These are phyloP conservation scores for Delonix regia DNA, from an alignment of 306 rosid species.

Conservation along the genomic window DNA sequence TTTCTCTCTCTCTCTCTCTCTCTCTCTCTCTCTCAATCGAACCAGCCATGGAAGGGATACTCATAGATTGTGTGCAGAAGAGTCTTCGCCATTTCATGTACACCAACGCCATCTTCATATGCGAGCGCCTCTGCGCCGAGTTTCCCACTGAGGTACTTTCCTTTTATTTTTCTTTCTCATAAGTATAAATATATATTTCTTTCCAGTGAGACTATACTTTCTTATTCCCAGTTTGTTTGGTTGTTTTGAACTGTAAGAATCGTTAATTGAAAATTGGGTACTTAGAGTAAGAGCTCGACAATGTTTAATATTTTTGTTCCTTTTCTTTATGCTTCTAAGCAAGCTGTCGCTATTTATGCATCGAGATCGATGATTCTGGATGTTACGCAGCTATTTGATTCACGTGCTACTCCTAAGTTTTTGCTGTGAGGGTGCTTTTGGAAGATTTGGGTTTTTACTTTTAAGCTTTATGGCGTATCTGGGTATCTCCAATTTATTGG, in stretches of 20 bases:
- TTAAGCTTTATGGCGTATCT: constrained; percentile 24
- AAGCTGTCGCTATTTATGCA: constrained; percentile 11
- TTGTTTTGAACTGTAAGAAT: constrained; percentile 10
- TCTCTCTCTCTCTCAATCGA: background rate
- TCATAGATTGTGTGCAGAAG: constrained; percentile 70
- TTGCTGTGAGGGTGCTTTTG: background rate
- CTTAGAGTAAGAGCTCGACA: background rate
- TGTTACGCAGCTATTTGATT: constrained; percentile 18
- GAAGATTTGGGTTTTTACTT: constrained; percentile 5
- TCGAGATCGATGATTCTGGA: constrained; percentile 40
- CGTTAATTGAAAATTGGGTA: background rate
- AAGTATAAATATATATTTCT: background rate
- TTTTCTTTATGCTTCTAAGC: background rate
- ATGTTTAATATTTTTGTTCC: background rate
- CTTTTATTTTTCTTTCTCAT: background rate
- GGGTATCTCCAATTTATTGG: background rate
- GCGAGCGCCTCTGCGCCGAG: constrained; percentile 92
- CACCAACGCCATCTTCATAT: constrained; percentile 85
- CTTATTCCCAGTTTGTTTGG: constrained; percentile 10
- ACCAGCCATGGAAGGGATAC: constrained; percentile 78
- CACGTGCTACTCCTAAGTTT: constrained; percentile 12
- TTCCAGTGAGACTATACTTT: background rate
- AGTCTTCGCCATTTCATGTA: constrained; percentile 82
- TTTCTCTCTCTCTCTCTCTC: background rate
- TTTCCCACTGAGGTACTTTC: constrained; percentile 69